Evolutionary conservation across 768 basidiomycete genomes (phyloP), one percentile per base, ranked within the genome.

Genomic region (Vararia minispora): DNA sequence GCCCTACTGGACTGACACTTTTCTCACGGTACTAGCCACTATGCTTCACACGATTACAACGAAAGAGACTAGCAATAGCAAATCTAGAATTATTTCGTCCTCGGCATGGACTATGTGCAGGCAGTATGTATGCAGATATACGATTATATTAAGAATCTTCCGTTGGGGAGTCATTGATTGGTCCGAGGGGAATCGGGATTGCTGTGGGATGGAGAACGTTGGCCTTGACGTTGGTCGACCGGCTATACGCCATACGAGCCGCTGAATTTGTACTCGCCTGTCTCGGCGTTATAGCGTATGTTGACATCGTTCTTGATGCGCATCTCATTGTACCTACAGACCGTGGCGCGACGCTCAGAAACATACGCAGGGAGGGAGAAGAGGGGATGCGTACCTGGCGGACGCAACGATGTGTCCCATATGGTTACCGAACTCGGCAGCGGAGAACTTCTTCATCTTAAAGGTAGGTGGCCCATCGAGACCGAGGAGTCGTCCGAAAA

Each of bases 221-320:
- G n/a, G n/a, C n/a, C n/a, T n/a, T n/a, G n/a, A n/a, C n/a, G n/a
- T n/a, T n/a, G n/a, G n/a, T n/a, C n/a, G n/a, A n/a, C n/a, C n/a
- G n/a, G n/a, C n/a, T n/a, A n/a, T 28, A n/a, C 51, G 23, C 68
- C 69, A 43, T 73, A 71, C 8, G 64, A 56, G 16, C 71, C 70
- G 43, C 67, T 74, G 49, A 72, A 65, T 51, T 74, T 74, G 60
- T 76, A 73, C 36, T 71, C 68, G n/a, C 70, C 69, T 12, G 63
- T 57, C 6, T 64, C n/a, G n/a, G n/a, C 64, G 0, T 61, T 58
- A 54, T 67, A 72, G 36, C 60, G 64, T 26, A 73, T 44, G 27
- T 62, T 72, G 35, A 71, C 59, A 26, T 68, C 59, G 13, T 43
- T 51, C 21, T 64, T 62, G 3, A 58, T 64, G 39, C 49, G 55